phyloP scores from a whole-genome alignment of 306 rosid species.

The apple (Malus domestica) region DNA sequence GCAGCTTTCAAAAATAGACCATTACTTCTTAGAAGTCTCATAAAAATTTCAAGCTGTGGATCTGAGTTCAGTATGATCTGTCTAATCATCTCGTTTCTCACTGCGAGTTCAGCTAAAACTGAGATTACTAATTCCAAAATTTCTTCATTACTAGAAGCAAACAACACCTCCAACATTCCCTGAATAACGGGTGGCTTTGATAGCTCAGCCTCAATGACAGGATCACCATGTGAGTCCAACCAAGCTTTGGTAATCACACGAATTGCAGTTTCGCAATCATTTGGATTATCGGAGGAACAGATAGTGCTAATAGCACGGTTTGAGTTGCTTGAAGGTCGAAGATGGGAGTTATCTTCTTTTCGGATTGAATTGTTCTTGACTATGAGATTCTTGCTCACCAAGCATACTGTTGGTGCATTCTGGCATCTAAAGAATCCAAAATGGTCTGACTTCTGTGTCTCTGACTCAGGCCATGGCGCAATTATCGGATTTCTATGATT shows the following conservation, averaged over 20 bases:
- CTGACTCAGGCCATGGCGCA: constrained; percentile 26
- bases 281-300: constrained; percentile 48
- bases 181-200: constrained; percentile 46
- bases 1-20: constrained; percentile 76
- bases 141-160: constrained; percentile 64
- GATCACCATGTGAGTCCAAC: constrained; percentile 57
- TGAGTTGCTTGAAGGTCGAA: constrained; percentile 44
- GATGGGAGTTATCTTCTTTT: constrained; percentile 22
- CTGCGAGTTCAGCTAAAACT: constrained; percentile 53
- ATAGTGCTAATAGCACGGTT: constrained; percentile 41
- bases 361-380: constrained; percentile 25
- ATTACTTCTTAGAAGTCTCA: constrained; percentile 57
- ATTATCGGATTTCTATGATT: constrained; percentile 24
- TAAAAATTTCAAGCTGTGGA: constrained; percentile 67
- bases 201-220: constrained; percentile 47
- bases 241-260: constrained; percentile 57
- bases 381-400: constrained; percentile 18
- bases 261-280: constrained; percentile 59
- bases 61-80: constrained; percentile 57
- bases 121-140: constrained; percentile 63
- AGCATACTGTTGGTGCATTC: constrained; percentile 35
- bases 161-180: constrained; percentile 70
- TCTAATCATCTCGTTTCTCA: constrained; percentile 27
- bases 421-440: constrained; percentile 52
- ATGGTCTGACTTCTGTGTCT: constrained; percentile 39